phyloP scores from a whole-genome alignment of 139 green algal genomes.

The Micractinium sp. region DNA sequence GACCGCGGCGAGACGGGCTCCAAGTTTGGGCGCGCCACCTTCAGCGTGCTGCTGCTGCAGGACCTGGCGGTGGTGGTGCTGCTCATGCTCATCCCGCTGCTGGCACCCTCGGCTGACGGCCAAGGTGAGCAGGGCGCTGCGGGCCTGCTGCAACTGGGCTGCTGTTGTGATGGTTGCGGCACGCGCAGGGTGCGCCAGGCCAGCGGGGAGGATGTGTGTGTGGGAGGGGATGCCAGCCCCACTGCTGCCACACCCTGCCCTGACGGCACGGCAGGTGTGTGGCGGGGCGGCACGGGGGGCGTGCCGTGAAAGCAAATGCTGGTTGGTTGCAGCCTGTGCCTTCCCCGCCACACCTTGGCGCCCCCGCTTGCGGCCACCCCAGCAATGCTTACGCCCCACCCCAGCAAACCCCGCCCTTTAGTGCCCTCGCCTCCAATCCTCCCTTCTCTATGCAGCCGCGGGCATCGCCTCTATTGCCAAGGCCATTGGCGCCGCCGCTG shows the following conservation, averaged over 20 bases:
- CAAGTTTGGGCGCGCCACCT: slow-evolving; percentile 94
- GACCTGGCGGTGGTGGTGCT: slow-evolving; percentile 99
- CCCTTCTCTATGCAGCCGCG: slow-evolving; percentile 30
- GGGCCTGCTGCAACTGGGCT: too few relatives aligned
- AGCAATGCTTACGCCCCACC: too few relatives aligned
- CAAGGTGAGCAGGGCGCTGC: too few relatives aligned
- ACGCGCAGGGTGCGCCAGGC: too few relatives aligned
- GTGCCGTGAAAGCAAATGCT: background rate
- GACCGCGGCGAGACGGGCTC: slow-evolving; percentile 93
- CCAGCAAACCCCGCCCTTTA: too few relatives aligned
- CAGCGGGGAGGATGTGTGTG: too few relatives aligned
- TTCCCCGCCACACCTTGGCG: too few relatives aligned
- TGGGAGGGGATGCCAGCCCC: too few relatives aligned
- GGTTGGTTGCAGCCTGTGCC: background rate
- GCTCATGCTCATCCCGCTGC: slow-evolving; percentile 98
- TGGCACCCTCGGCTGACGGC: slow-evolving; percentile 78
- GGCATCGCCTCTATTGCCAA: slow-evolving; percentile 80
- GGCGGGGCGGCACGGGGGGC: background rate
- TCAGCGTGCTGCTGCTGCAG: slow-evolving; percentile 96
- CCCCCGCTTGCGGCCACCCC: too few relatives aligned
- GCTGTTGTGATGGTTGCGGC: too few relatives aligned
- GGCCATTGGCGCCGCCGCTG: slow-evolving; percentile 86
- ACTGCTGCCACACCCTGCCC: slow-evolving; percentile 37
- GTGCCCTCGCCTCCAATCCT: too few relatives aligned
- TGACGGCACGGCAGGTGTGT: slow-evolving; percentile 42